Evolutionary conservation across 2,329 filamentous ascomycete species (phyloP), one percentile per base, ranked within the genome.

Genomic region (Colletotrichum godetiae): DNA sequence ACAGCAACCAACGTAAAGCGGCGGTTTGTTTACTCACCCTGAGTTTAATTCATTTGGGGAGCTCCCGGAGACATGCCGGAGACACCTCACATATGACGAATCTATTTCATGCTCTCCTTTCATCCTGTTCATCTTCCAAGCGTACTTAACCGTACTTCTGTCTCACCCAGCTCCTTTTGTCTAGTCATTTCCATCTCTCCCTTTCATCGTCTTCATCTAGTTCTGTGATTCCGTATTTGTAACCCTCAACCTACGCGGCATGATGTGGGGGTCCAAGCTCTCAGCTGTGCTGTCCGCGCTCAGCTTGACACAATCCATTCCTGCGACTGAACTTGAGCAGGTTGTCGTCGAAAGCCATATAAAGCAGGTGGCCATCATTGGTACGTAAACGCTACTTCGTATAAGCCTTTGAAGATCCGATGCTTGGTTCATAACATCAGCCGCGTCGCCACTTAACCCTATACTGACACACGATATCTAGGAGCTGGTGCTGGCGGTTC

Each of bases 401-500:
- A 6, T 24, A 4, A 22, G 24, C 24, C 7, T 37, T 8, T 55
- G 15, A 64, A n/a, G 63, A 46, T 49, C 29, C n/a, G n/a, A 27
- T 52, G 13, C n/a, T 22, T 57, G 22, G 7, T 6, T n/a, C 19
- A 22, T 56, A 6, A 59, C 27, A 4, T 11, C 24, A 11, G 29
- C 8, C 31, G 15, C 29, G 31, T 52, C 35, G 49, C 10, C 22
- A 27, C 22, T 27, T 22, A 10, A 24, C 46, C 5, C 13, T 11
- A 31, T 65, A 52, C 56, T 74, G 65, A 67, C 55, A 60, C 55
- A 60, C 19, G 13, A 24, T 19, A 49, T 46, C 24, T 75, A 97
- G 96, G 97, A 74, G 96, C 96, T 77, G 97, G 97, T 59, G 92
- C 97, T 56, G 96, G 91, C 35, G 97, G 97, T 35, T 91, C 97